These are phyloP conservation scores for Fusarium odoratissimum DNA, from an alignment of 2,329 filamentous ascomycete species.

Conservation along the genomic window DNA sequence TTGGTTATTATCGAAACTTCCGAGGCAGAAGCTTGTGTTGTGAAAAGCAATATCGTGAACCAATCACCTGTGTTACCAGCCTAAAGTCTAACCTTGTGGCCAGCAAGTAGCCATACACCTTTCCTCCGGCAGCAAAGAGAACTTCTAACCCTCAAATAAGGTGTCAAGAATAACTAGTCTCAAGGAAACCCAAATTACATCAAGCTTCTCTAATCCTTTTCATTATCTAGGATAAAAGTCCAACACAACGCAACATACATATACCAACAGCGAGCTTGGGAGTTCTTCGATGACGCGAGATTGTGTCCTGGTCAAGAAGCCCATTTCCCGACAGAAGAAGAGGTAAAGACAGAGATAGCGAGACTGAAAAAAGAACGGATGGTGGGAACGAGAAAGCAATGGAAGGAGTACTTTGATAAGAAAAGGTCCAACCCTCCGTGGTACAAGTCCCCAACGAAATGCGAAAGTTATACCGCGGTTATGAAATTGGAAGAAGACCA, in stretches of 20 bases:
- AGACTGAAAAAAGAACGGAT: neutral
- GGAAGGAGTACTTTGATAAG: neutral
- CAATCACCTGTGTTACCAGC: too few species aligned
- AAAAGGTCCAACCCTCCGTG: neutral
- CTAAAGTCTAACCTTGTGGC: neutral
- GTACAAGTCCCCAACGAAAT: neutral
- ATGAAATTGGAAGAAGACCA: too few species aligned
- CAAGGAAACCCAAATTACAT: too few species aligned
- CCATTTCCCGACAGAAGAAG: neutral
- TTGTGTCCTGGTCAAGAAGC: neutral
- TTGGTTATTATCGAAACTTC: neutral
- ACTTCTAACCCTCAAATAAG: neutral
- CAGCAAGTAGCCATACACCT: too few species aligned
- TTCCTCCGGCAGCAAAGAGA: too few species aligned
- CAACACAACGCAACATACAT: neutral
- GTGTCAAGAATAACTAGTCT: too few species aligned
- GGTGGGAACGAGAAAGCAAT: neutral
- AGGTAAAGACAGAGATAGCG: neutral
- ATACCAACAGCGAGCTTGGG: constrained; percentile 26
- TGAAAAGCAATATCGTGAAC: neutral
- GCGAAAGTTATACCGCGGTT: too few species aligned
- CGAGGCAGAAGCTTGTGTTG: neutral
- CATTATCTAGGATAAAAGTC: neutral
- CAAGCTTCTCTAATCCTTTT: neutral
- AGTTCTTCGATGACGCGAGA: constrained; percentile 15